A percentile compares a stretch with the other conserved stretches of the same genome.
Conservation (phyloP, 208 protist species). For the Trypanosoma vivax region DNA sequence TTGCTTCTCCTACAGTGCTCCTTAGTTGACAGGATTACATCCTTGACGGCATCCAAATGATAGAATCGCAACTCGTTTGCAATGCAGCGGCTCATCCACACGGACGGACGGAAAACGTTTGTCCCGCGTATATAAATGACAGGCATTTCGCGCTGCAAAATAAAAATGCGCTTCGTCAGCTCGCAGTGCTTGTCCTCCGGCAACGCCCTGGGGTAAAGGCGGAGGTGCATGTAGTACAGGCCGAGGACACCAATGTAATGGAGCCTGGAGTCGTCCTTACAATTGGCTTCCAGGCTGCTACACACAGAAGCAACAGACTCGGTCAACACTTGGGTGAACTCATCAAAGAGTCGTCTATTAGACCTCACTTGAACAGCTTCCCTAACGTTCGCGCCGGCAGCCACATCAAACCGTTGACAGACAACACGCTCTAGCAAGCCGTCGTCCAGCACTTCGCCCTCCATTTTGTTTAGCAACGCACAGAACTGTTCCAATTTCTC, state of each 20-base stretch:
- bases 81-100: slow-evolving; percentile 26
- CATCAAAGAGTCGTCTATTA: slow-evolving; percentile 51
- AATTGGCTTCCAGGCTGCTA: slow-evolving; percentile 17
- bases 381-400: slow-evolving; percentile 4
- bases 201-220: slow-evolving; percentile 28
- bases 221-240: slow-evolving; percentile 55
- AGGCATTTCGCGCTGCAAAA: slow-evolving; percentile 32
- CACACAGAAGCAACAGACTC: slow-evolving; percentile 19
- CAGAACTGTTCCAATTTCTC: slow-evolving; percentile 41
- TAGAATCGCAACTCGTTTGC: slow-evolving; percentile 13
- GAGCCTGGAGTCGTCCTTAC: slow-evolving; percentile 31
- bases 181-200: background rate
- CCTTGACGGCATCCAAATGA: slow-evolving; percentile 23
- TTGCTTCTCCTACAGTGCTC: slow-evolving; percentile 13
- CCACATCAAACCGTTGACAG: slow-evolving; percentile 53
- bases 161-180: slow-evolving; percentile 32
- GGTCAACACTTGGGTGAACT: slow-evolving; percentile 43
- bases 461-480: slow-evolving; percentile 44
- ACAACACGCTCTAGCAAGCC: slow-evolving; percentile 58
- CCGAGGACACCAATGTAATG: slow-evolving; percentile 59
- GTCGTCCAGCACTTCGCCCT: slow-evolving; percentile 61
- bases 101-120: slow-evolving; percentile 11
- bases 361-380: slow-evolving; percentile 21
- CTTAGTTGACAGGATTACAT: slow-evolving; percentile 14
- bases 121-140: slow-evolving; percentile 32